Evolutionary conservation across 495 filamentous ascomycete genomes (phyloP).

Genomic region (Rusavskia elegans): DNA sequence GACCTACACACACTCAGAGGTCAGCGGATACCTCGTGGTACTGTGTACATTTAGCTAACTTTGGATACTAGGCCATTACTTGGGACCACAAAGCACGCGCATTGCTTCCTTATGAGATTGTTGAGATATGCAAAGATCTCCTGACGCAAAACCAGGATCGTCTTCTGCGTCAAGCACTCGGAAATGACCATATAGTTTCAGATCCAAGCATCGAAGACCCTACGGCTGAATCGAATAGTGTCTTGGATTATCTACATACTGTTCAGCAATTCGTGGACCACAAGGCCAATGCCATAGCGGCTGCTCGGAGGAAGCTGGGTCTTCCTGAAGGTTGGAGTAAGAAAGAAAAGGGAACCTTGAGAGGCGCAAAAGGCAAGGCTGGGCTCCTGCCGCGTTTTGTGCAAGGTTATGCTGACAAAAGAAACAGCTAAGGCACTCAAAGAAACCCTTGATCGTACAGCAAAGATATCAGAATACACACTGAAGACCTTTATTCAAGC

Average conservation of each 20-base stretch:
- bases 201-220: slow-evolving; percentile 48
- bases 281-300: slow-evolving; percentile 39
- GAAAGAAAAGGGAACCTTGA: background rate
- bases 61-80: slow-evolving; percentile 32
- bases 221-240: slow-evolving; percentile 75
- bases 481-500: slow-evolving; percentile 60
- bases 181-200: slow-evolving; percentile 24
- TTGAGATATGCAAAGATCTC: slow-evolving; percentile 42
- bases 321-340: slow-evolving; percentile 11
- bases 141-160: slow-evolving; percentile 42
- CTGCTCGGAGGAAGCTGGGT: slow-evolving; percentile 22
- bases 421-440: slow-evolving; percentile 7
- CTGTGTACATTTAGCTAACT: slow-evolving; percentile 1
- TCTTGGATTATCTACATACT: slow-evolving; percentile 62
- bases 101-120: slow-evolving; percentile 60
- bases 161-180: background rate
- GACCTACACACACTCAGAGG: slow-evolving; percentile 75
- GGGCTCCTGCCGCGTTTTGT: background rate
- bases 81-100: slow-evolving; percentile 59
- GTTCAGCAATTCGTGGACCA: slow-evolving; percentile 51
- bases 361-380: slow-evolving; percentile 3
- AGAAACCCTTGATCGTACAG: slow-evolving; percentile 43
- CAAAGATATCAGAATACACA: slow-evolving; percentile 62
- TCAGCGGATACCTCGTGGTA: slow-evolving; percentile 1
- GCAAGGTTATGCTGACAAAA: slow-evolving; percentile 2